These are phyloP conservation scores for Flaveria trinervia DNA, from an alignment of 129 eudicot species.

Conservation along the genomic window DNA sequence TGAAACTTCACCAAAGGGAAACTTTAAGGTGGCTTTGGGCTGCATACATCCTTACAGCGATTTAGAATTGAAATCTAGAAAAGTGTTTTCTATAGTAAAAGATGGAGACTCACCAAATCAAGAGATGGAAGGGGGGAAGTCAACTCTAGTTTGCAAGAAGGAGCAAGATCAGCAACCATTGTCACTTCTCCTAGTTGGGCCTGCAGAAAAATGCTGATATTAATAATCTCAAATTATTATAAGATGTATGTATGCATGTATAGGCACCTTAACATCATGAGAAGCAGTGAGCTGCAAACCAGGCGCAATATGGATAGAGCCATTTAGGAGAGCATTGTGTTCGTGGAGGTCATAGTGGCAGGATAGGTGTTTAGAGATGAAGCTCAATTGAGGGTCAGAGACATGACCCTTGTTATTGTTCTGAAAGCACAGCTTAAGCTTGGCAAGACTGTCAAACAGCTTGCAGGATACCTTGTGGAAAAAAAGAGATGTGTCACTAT, in stretches of 20 bases:
- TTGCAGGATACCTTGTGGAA: conserved; percentile 80
- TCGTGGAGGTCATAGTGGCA: conserved; percentile 68
- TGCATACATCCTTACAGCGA: conserved; percentile 30
- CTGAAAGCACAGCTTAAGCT: conserved; percentile 63
- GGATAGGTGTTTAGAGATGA: conserved; percentile 58
- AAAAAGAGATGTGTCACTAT: conserved; percentile 65
- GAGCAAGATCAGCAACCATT: conserved; percentile 82
- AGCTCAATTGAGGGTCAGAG: conserved; percentile 55
- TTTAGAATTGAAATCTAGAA: no score
- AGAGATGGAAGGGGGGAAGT: conserved; percentile 67
- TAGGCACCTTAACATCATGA: conserved; percentile 66
- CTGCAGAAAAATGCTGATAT: conserved; percentile 25
- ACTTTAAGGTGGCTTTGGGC: conserved; percentile 78
- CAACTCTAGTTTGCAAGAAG: conserved; percentile 70
- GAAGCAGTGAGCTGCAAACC: conserved; percentile 57
- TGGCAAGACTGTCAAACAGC: conserved; percentile 60
- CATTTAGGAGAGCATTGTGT: conserved; percentile 59
- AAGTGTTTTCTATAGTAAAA: background rate
- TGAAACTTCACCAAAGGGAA: conserved; percentile 85
- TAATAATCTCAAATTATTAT: no score
- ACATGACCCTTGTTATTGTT: conserved; percentile 67
- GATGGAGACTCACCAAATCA: conserved; percentile 57
- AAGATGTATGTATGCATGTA: no score
- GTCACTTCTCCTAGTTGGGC: conserved; percentile 76
- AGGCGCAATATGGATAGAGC: conserved; percentile 48